A percentile compares a stretch with the other conserved stretches of the same genome.
Conservation (phyloP, 768 basidiomycete genomes). For the Collybiopsis luxurians region DNA sequence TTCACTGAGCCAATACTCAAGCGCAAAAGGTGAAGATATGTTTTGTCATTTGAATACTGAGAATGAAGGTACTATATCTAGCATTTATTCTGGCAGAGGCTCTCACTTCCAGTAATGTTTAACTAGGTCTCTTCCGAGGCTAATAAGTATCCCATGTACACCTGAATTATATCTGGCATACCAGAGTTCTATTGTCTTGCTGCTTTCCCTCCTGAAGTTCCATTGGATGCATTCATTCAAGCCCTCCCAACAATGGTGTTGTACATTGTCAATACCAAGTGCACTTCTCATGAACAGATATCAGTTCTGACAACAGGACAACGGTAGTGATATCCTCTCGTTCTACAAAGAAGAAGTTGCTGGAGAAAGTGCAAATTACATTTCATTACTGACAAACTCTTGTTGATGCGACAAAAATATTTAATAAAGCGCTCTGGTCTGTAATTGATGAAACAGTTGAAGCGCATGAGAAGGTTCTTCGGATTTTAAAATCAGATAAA, state of each 20-base stretch:
- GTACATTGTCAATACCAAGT: slow-evolving; percentile 34
- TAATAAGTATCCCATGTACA: slow-evolving; percentile 17
- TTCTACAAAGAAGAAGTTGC: slow-evolving; percentile 40
- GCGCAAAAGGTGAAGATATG: slow-evolving; percentile 25
- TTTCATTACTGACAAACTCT: slow-evolving; percentile 17
- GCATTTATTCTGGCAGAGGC: too few species aligned
- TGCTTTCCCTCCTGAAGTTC: slow-evolving; percentile 30
- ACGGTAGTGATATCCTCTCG: slow-evolving; percentile 38
- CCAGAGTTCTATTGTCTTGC: slow-evolving; percentile 32
- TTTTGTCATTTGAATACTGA: too few species aligned
- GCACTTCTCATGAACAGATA: too few species aligned
- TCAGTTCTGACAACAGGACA: too few species aligned
- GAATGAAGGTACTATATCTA: slow-evolving; percentile 20
- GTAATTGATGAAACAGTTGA: slow-evolving; percentile 23
- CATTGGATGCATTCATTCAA: slow-evolving; percentile 31
- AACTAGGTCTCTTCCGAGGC: slow-evolving; percentile 8
- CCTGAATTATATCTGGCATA: slow-evolving; percentile 27
- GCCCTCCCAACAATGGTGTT: slow-evolving; percentile 32
- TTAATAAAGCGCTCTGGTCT: slow-evolving; percentile 17
- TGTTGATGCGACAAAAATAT: slow-evolving; percentile 22
- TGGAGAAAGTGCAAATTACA: slow-evolving; percentile 29
- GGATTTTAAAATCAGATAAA: slow-evolving; percentile 18
- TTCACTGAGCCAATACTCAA: too few species aligned
- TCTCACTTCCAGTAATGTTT: too few species aligned
- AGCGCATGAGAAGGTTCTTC: slow-evolving; percentile 19